phyloP scores from a whole-genome alignment of 2,329 filamentous ascomycete genomes.

The Diaporthe ilicicola region DNA sequence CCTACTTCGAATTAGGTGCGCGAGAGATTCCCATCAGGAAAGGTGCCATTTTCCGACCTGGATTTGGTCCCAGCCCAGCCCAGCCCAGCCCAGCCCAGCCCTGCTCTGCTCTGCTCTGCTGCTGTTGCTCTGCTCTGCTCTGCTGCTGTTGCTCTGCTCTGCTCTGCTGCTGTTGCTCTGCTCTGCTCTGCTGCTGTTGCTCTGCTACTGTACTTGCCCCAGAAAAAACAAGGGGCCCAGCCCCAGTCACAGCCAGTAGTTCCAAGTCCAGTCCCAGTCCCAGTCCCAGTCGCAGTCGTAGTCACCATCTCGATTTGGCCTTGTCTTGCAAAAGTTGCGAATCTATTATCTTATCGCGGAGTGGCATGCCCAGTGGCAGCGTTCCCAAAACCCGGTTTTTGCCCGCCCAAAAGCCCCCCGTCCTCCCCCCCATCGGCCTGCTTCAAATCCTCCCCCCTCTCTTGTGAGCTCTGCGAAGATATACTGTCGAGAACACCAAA shows the following conservation, averaged over 20 bases:
- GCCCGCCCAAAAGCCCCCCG: background rate
- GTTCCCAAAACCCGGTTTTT: slow-evolving; percentile 14
- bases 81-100: background rate
- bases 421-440: background rate
- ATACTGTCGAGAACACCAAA: background rate
- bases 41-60: slow-evolving; percentile 9
- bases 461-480: background rate
- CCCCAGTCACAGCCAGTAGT: background rate
- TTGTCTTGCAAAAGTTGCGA: slow-evolving; percentile 10
- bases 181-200: background rate
- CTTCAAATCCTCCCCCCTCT: background rate
- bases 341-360: slow-evolving; percentile 20
- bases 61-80: background rate
- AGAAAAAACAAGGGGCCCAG: slow-evolving; percentile 21
- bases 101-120: background rate
- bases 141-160: background rate
- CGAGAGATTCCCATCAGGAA: slow-evolving; percentile 20
- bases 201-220: background rate
- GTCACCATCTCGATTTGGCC: slow-evolving; percentile 17
- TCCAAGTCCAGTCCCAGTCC: slow-evolving; percentile 6
- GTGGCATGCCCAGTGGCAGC: slow-evolving; percentile 17
- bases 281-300: background rate
- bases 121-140: background rate
- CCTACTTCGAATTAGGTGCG: slow-evolving; percentile 4
- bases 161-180: background rate